Percentiles rank a stretch among this genome's conserved stretches.
These are phyloP conservation scores for Xenoacremonium recifei DNA, from an alignment of 2,329 filamentous ascomycete genomes.

Conservation along the genomic window DNA sequence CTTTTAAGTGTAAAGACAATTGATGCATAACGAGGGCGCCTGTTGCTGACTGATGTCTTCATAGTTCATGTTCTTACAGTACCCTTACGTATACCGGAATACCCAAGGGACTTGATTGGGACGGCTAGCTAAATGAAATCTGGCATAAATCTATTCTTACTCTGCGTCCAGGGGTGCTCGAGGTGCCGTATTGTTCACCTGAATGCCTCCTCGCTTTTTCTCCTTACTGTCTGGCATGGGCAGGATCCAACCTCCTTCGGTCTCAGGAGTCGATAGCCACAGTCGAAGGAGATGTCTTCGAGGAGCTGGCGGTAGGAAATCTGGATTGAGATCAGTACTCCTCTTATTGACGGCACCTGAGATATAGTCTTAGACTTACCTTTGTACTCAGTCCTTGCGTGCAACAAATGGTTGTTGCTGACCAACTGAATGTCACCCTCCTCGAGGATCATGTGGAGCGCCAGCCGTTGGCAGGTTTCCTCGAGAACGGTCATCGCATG, in stretches of 20 bases:
- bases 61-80: no score
- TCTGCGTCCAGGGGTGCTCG: slow-evolving; percentile 76
- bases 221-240: slow-evolving; percentile 79
- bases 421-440: slow-evolving; percentile 87
- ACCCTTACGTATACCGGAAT: no score
- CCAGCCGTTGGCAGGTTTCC: slow-evolving; percentile 67
- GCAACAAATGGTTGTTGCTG: slow-evolving; percentile 76
- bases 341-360: slow-evolving; percentile 1
- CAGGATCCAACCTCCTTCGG: slow-evolving; percentile 80
- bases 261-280: slow-evolving; percentile 80
- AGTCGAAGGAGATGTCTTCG: slow-evolving; percentile 77
- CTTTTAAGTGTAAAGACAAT: no score
- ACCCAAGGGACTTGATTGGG: no score
- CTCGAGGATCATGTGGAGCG: slow-evolving; percentile 83
- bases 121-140: no score
- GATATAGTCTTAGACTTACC: slow-evolving; percentile 11
- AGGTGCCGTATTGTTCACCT: slow-evolving; percentile 78
- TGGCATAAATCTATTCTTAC: no score
- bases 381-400: slow-evolving; percentile 78
- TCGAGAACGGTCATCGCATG: slow-evolving; percentile 64
- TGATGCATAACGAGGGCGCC: no score
- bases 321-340: slow-evolving; percentile 17
- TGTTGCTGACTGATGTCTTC: no score
- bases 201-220: slow-evolving; percentile 86
- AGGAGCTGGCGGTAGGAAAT: slow-evolving; percentile 63